A percentile compares a stretch with the other conserved stretches of the same genome.
These are phyloP conservation scores for Solanum ossicruentum DNA, from an alignment of 257 asterid species.

Conservation along the genomic window DNA sequence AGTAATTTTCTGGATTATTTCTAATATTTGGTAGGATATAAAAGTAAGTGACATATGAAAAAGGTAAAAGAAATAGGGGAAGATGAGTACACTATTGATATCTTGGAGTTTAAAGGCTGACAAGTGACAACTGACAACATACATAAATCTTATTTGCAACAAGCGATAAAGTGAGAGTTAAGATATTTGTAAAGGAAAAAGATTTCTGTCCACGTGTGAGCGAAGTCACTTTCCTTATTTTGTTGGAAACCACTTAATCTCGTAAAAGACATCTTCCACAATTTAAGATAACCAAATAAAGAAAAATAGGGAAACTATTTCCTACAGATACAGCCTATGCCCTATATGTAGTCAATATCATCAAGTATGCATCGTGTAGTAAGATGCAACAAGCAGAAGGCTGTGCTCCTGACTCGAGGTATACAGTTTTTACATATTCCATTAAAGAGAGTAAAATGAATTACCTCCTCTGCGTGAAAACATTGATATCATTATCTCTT, in stretches of 20 bases:
- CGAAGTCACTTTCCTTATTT: neutral
- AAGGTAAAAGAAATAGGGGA: neutral
- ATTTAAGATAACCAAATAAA: neutral
- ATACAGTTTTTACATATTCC: neutral
- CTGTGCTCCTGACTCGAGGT: neutral
- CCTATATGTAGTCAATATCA: neutral
- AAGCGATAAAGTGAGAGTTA: neutral
- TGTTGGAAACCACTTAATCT: neutral
- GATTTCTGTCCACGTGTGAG: neutral
- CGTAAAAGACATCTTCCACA: neutral
- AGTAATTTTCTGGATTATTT: neutral
- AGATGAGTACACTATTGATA: neutral
- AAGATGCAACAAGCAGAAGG: neutral
- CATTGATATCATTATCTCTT: conserved; percentile 72
- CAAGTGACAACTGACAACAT: neutral
- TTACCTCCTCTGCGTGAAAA: conserved; percentile 84
- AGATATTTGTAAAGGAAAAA: neutral
- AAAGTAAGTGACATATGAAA: neutral
- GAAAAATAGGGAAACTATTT: neutral
- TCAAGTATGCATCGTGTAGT: neutral
- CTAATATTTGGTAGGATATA: neutral
- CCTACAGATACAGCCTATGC: neutral
- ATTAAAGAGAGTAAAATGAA: neutral
- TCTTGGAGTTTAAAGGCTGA: neutral
- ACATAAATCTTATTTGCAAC: neutral